Base-by-base conservation (phyloP, 1,284 basidiomycete genomes). In the Erythrobasidium hasegawianum region DNA sequence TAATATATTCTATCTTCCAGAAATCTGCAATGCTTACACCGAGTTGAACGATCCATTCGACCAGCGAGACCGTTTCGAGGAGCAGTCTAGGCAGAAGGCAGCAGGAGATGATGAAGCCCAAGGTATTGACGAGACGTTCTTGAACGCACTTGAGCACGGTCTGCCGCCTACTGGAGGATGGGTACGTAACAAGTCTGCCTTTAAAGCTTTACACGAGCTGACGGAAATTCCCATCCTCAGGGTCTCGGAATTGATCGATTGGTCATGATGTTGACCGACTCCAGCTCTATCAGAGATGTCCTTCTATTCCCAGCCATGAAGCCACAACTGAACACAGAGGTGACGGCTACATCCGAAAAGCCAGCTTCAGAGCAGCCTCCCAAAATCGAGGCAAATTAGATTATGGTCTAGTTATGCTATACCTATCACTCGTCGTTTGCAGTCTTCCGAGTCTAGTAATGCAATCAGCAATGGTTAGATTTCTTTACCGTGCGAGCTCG, bases 31-130 rank as follows among this genome's bases (percentile, higher is more conserved):
- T 60, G 91, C 92, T 40, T 96, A 98, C 79, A 98, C 95, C 45
- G 95, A 98, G 83, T 85, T 98, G 82, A 97, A 96, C 80, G 93
- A 96, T 80, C 92, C 92, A 1, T 96, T 96, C 77, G 93, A 97
- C 78, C 95, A 98, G 80, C 84, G 93, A 26, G 82, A 92, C 74
- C 86, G 94, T 73, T 99, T 99, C 80, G 91, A 96, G 79, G 95
- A 98, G 79, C 75, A 87, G 83, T 82, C 84, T 64, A 83, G 86
- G 74, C 95, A 98, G 80, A 97, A 97, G 86, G 91, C 92, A 67
- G 86, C 87, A 68, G 95, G 95, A 69, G 95, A 98, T 75, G 96
- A 98, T 67, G 96, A 98, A 79, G 95, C 95, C 9, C 95, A 97
- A 80, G 93, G 89, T 39, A 85, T 97, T 68, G 96, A 99, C 74